Percentiles rank a stretch among this genome's conserved stretches.
Evolutionary conservation across 306 rosid genomes (phyloP).

Genomic region (Lathyrus aphaca): DNA sequence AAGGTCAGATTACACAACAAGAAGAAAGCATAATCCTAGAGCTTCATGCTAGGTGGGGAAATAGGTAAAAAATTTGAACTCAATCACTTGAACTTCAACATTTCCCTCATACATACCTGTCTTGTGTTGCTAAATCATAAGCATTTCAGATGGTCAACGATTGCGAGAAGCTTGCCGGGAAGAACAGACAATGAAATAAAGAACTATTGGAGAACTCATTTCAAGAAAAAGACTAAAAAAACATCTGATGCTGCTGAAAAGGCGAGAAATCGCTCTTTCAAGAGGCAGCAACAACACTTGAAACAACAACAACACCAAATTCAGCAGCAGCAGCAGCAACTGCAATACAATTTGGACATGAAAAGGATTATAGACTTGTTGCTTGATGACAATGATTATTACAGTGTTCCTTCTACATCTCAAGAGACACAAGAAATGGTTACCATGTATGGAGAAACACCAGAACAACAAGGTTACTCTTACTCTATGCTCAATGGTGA

Average conservation of each 20-base stretch:
- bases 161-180: slow-evolving; percentile 94
- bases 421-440: slow-evolving; percentile 54
- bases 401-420: slow-evolving; percentile 44
- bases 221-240: slow-evolving; percentile 70
- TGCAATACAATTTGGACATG: slow-evolving; percentile 62
- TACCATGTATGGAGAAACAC: slow-evolving; percentile 44
- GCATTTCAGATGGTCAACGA: slow-evolving; percentile 82
- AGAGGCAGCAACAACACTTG: slow-evolving; percentile 50
- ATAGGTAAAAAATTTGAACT: slow-evolving; percentile 59
- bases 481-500: slow-evolving; percentile 51
- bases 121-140: background rate
- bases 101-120: background rate
- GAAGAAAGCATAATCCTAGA: slow-evolving; percentile 88
- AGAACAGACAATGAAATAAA: slow-evolving; percentile 96
- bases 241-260: slow-evolving; percentile 54
- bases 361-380: slow-evolving; percentile 62
- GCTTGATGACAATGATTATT: slow-evolving; percentile 58
- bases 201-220: slow-evolving; percentile 95
- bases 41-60: slow-evolving; percentile 98
- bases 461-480: slow-evolving; percentile 53
- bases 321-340: slow-evolving; percentile 47
- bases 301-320: slow-evolving; percentile 45
- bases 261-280: slow-evolving; percentile 57
- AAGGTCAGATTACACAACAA: slow-evolving; percentile 76
- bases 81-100: background rate